Base-by-base conservation (phyloP, 2,329 filamentous ascomycete species). In the Cladosporium sp. region DNA sequence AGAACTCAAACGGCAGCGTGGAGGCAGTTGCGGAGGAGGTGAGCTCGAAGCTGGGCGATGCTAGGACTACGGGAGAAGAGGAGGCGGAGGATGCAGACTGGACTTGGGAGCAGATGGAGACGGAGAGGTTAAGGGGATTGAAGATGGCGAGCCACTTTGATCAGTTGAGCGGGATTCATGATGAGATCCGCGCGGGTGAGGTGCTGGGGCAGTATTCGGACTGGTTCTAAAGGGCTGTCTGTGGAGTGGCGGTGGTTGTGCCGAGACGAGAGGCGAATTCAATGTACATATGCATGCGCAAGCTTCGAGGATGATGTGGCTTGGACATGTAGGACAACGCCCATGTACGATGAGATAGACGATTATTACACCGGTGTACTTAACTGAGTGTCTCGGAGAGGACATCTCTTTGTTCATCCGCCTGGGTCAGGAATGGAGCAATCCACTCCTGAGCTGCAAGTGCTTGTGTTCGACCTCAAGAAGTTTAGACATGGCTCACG, bases 81-180 rank as follows among this genome's bases (percentile, higher is more conserved):
- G 38, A 42, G 7, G 17, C 45, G 12, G 54, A 60, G 7, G 67
- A 72, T 69, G 74, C 76, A 3, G 76, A 78, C 30, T 86, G 84
- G 84, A 80, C 78, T 3, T 87, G 84, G 84, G 79, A 84, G 57
- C 74, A 77, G 19, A 82, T 87, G 60, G 84, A 88, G 64, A 73
- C 76, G 59, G 82, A 86, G 70, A 75, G 84, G 36, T 59, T 78
- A 51, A 74, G 81, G 42, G 85, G 84, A 0, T 62, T 87, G 66
- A 73, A 76, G 59, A 73, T 84, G 30, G 82, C 84, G 4, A 75
- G 79, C 65, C 77, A 81, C 40, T 86, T 84, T 69, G 75, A 79
- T 25, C 74, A 71, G 12, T 66, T 87, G 64, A 83, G 86, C 66
- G 75, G 72, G 61, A 69, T 84, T 62, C 76, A 82, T 66, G 78